Evolutionary conservation across 2,329 filamentous ascomycete genomes (phyloP), one percentile per base, ranked within the genome.

Genomic region (Aspergillus cejpii): DNA sequence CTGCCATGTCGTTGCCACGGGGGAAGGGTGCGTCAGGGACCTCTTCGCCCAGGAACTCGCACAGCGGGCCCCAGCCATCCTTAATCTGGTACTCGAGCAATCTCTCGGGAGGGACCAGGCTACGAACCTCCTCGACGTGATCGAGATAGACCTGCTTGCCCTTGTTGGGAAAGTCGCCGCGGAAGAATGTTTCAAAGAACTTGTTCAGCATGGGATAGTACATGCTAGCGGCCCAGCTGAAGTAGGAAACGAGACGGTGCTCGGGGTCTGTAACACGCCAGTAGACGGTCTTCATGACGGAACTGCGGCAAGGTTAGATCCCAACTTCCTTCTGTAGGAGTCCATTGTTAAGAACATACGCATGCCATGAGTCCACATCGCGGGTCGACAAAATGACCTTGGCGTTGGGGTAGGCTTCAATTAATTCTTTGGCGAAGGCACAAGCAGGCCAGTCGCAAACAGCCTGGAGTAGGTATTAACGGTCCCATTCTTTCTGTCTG

Each of bases 191-290:
- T 55, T 80, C 75, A 68, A 83, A 85, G 70, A 84, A 83, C 65
- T 81, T 83, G 62, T 74, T 73, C 46, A 85, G 73, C 81, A 85
- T 84, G 29, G 80, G 81, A 61, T 83, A 77, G 70, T 84, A 84
- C 71, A 83, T 78, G 60, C 76, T 71, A 6, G 81, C 80, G 17
- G 77, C 81, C 81, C 81, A 84, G 67, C 77, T 78, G 54, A 74
- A 71, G 62, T 75, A 70, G 29, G 75, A 75, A 11, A 79, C 70
- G 45, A 74, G 66, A 49, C 70, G 72, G 63, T 76, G 72, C 66
- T 83, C 80, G 3, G 74, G 76, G 61, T 84, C 81, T 19, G 76
- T 82, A 40, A 75, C 80, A 41, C 81, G 77, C 81, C 80, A 83
- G 70, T 77, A 77, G 24, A 84, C 79, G 5, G 81, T 85, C 66